Evolutionary conservation across 202 grass and related monocot genomes (phyloP), one percentile per base, ranked within the genome.

Genomic region (Thinopyrum obtusiflorum): DNA sequence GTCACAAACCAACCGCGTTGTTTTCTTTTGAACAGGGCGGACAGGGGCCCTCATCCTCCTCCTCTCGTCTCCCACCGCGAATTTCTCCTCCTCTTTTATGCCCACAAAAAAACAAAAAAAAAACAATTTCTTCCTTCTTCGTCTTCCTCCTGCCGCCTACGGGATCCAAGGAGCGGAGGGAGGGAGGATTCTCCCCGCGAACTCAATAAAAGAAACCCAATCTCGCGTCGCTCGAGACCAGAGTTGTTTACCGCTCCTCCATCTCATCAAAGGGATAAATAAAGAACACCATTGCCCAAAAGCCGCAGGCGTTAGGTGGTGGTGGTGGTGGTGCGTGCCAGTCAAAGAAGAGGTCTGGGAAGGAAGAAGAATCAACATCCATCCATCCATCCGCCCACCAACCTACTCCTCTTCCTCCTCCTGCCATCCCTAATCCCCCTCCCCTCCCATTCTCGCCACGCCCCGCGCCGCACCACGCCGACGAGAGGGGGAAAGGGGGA

Each of bases 281-380:
- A 32, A 77, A 29, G 18, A 57, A 13, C 49, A 59, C 73, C 49
- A 35, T 77, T 77, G 27, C 73, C 73, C 2, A 14, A 77, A 77
- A 77, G 73, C 73, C 73, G 73, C 73, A 59, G 73, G 73, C 73
- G 73, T 77, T 59, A 59, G 73, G 73, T 77, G 73, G 68, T 46
- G 69, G 69, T 76, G 72, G 76, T 62, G 76, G 76, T 62, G 51
- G 59, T 65, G 60, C 77, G 57, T 18, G 60, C 60, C 42, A 29
- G 60, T 80, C 77, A 65, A 80, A 80, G 14, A 28, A 44, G 25
- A 27, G 46, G 73, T 75, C 72, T 20, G 44, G 44, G 44, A 53
- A 42, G 71, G 42, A 73, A 46, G 26, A 75, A 35, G 28, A 77
- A 21, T 77, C 73, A 51, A 44, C 37, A 44, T 78, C 55, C 49